Evolutionary conservation across 2,329 filamentous ascomycete genomes (phyloP).

Genomic region (Curvularia lunata): DNA sequence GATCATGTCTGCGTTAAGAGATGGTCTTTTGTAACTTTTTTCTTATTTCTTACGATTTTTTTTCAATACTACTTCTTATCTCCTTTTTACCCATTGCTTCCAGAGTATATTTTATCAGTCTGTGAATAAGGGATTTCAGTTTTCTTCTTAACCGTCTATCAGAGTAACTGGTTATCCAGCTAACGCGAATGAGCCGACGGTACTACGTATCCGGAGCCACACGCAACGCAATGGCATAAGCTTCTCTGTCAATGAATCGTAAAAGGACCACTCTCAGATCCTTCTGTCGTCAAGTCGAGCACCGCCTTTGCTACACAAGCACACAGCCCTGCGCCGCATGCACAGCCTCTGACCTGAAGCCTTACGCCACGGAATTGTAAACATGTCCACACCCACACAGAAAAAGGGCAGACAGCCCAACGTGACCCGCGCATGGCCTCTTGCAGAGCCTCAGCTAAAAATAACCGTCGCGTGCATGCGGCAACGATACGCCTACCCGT

Average conservation of each 20-base stretch:
- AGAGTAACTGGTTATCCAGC: background rate
- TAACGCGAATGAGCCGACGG: background rate
- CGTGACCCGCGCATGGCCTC: background rate
- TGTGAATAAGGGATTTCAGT: background rate
- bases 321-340: background rate
- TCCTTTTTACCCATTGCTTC: background rate
- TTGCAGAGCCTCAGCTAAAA: constrained; percentile 17
- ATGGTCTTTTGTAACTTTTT: constrained; percentile 19
- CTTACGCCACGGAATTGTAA: constrained; percentile 1
- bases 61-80: constrained; percentile 23
- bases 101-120: background rate
- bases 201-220: background rate
- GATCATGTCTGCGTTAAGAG: background rate
- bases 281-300: background rate
- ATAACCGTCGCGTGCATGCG: constrained; percentile 17
- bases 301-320: background rate
- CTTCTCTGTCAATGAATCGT: background rate
- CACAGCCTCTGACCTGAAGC: background rate
- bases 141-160: background rate
- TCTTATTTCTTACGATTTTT: constrained; percentile 24
- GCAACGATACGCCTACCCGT: constrained; percentile 10
- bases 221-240: background rate
- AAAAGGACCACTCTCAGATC: constrained; percentile 1
- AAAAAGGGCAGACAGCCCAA: background rate
- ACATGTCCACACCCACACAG: constrained; percentile 2